Evolutionary conservation across 345 rosid species (phyloP).

Genomic region (Heritiera fomes): DNA sequence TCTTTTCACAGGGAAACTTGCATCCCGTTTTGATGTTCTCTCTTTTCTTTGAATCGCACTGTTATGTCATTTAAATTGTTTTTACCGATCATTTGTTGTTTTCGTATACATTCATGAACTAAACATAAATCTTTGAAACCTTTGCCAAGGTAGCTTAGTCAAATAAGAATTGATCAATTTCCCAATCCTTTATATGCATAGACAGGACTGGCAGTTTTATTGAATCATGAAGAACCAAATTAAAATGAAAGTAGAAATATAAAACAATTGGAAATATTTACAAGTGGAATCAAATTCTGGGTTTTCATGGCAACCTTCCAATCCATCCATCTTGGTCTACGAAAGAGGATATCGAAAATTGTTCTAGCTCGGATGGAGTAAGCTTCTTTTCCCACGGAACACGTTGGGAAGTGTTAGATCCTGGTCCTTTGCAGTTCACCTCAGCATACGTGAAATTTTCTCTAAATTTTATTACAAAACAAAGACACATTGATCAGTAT

Average conservation of each 20-base stretch:
- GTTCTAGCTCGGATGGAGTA: background rate
- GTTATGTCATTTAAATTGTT: no score
- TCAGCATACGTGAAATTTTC: slow-evolving; percentile 38
- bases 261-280: background rate
- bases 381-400: slow-evolving; percentile 48
- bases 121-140: no score
- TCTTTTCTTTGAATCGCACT: no score
- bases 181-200: background rate
- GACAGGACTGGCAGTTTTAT: background rate
- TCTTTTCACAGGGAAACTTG: background rate
- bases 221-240: background rate
- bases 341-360: slow-evolving; percentile 32
- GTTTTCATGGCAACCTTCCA: slow-evolving; percentile 29
- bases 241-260: background rate
- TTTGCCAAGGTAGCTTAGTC: no score
- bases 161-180: no score
- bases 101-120: no score
- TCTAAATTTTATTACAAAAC: slow-evolving; percentile 21
- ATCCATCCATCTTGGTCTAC: slow-evolving; percentile 47
- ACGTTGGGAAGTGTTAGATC: slow-evolving; percentile 38
- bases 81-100: no score
- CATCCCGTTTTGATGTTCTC: no score
- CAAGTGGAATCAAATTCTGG: background rate
- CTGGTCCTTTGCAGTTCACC: slow-evolving; percentile 40
- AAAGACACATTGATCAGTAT: slow-evolving; percentile 6